A percentile compares a stretch with the other conserved stretches of the same genome.
phyloP scores from a whole-genome alignment of 2,329 filamentous ascomycete species.

The Davidsoniella australis region DNA sequence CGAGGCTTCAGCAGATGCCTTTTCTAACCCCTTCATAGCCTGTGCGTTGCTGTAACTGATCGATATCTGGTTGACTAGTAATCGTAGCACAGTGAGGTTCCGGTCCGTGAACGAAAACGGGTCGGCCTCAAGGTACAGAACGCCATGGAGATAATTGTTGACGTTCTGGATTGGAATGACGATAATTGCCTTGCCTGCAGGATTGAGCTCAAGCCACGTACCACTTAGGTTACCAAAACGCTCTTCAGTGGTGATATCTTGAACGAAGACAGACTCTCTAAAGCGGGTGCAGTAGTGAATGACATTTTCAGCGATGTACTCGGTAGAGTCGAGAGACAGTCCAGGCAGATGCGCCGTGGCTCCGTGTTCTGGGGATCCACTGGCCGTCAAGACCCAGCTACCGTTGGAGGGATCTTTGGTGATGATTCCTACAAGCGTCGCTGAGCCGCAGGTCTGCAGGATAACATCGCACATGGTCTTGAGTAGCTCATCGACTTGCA shows the following conservation, averaged over 20 bases:
- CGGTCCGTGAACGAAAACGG: constrained; percentile 63
- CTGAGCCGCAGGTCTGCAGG: constrained; percentile 56
- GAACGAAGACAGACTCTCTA: constrained; percentile 56
- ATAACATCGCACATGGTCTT: constrained; percentile 73
- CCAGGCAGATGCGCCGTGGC: constrained; percentile 49
- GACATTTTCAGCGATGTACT: constrained; percentile 58
- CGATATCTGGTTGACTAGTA: constrained; percentile 64
- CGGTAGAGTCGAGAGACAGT: constrained; percentile 45
- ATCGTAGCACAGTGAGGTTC: constrained; percentile 46
- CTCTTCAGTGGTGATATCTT: constrained; percentile 58
- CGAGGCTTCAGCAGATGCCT: constrained; percentile 60
- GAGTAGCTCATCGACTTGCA: constrained; percentile 58
- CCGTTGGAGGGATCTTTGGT: constrained; percentile 47
- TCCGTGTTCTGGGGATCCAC: constrained; percentile 52
- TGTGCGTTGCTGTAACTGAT: constrained; percentile 54
- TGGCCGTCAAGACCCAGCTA: constrained; percentile 58
- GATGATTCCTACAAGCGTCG: constrained; percentile 55
- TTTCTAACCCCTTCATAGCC: constrained; percentile 54
- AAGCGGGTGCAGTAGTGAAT: constrained; percentile 63
- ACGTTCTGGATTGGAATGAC: constrained; percentile 66
- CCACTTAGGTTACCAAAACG: constrained; percentile 60
- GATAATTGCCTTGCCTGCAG: constrained; percentile 56
- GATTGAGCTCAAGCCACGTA: constrained; percentile 50
- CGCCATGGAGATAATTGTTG: constrained; percentile 50
- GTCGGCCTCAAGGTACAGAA: constrained; percentile 59